Base-by-base conservation (phyloP, 257 asterid species). In the Solanum tacnaense region DNA sequence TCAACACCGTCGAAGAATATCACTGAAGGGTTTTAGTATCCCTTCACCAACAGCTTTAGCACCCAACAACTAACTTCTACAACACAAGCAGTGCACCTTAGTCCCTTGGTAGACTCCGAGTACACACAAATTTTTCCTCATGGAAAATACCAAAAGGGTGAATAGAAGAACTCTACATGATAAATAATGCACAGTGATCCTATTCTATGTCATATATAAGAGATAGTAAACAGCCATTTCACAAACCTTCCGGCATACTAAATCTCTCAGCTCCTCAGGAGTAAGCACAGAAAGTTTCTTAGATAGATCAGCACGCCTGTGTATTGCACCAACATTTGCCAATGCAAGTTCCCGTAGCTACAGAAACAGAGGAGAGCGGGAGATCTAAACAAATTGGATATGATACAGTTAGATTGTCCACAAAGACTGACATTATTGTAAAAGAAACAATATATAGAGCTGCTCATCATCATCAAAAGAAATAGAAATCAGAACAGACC, bases 331-430 rank as follows among this genome's bases (percentile, higher is more conserved):
- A 87, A 97, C 92, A 94, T 97, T 97, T 62, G 96, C 96, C 96
- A 97, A 86, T 56, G 98, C 97, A 90, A 97, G 98, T 90, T 96
- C 99, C 89, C 89, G 94, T 90, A 97, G 91, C 99, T 97, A 88
- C 95, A 93, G 91, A 67, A 86, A 76, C 65, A 86, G 29, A 18
- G 76, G 49, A 52, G 9, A 27, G 88, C 23, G 86, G 13, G 21
- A 78, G 65, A 84, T 78, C n/a, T 78, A n/a, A 78, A 7, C 84
- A 78, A 13, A 25, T 78, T 41, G 58, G 34, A 25, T 15, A 15
- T 41, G 84, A 25, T 25, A 78, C 8, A 41, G 84, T 78, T 78
- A 78, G 13, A 78, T 39, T n/a, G 35, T 41, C 56, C 86, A 58
- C 12, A 35, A 32, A 81, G 78, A 82, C 10, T 41, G 21, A n/a